Base-by-base conservation (phyloP, 1,284 basidiomycete species). In the Farysia itapuensis region DNA sequence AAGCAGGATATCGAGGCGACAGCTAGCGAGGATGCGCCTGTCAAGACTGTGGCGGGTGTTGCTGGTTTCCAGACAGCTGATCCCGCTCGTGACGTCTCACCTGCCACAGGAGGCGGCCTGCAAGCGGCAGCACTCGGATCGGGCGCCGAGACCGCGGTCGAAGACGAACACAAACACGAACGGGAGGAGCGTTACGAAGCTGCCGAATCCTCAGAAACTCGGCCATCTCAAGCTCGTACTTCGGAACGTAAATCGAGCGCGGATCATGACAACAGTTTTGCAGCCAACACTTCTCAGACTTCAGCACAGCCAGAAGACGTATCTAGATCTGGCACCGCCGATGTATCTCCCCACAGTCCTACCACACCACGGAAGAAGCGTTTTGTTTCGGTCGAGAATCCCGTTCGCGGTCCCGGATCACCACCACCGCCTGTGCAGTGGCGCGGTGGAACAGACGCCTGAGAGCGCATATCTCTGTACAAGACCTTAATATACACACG, bases 371-470 rank as follows among this genome's bases (percentile, higher is more conserved):
- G 40, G 39, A 51, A 47, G 35, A 23, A 35, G 4, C 45, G 49
- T 32, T 60, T 39, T 25, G 41, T 60, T 4, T 34, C 39, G 16
- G 43, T 65, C 5, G 58, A 65, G 30, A 60, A 65, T 25, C 58
- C 63, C 4, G n/a, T 36, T 6, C 25, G 58, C 26, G 57, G 51
- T 19, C 41, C 63, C 0, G 52, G 58, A 12, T 38, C 42, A 15
- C 38, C 58, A 13, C 51, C 51, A 0, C 43, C 51, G 5, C 52
- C 63, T 12, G 49, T 59, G 4, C 60, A 64, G 42, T 64, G 60
- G 60, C 33, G 26, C n/a, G 26, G 26, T 28, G 11, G 26, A 28
- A 9, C 26, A 9, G 26, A 28, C n/a, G n/a, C n/a, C n/a, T n/a
- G n/a, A n/a, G n/a, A n/a, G n/a, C n/a, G n/a, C n/a, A n/a, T n/a